Percentiles rank a stretch among this genome's conserved stretches.
These are phyloP conservation scores for Knufia petricola DNA, from an alignment of 2,329 filamentous ascomycete genomes.

Conservation along the genomic window DNA sequence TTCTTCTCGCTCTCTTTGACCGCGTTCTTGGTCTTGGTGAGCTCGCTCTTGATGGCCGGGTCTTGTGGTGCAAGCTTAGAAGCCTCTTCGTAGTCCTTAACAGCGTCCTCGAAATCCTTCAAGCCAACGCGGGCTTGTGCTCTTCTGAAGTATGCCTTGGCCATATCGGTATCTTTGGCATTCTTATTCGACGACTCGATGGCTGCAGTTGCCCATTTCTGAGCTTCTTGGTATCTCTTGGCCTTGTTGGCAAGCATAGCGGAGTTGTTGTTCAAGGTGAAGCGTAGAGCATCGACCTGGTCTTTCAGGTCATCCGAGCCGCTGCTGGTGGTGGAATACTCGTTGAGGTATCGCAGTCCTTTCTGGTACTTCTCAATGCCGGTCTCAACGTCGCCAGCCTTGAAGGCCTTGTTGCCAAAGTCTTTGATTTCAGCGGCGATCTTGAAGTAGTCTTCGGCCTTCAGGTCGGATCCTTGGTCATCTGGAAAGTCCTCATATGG, in stretches of 20 bases:
- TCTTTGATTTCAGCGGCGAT: slow-evolving; percentile 82
- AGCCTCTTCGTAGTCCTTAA: slow-evolving; percentile 66
- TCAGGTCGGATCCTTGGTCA: slow-evolving; percentile 57
- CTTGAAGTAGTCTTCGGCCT: slow-evolving; percentile 59
- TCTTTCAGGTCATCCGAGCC: slow-evolving; percentile 59
- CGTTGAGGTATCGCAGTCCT: slow-evolving; percentile 76
- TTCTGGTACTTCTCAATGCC: slow-evolving; percentile 92
- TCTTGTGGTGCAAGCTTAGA: slow-evolving; percentile 66
- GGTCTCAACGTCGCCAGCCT: slow-evolving; percentile 57
- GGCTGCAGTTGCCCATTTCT: slow-evolving; percentile 61
- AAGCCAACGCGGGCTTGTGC: slow-evolving; percentile 63
- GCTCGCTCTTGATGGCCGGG: slow-evolving; percentile 62
- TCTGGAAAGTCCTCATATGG: slow-evolving; percentile 93
- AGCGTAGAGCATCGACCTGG: slow-evolving; percentile 63
- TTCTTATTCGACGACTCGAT: slow-evolving; percentile 55
- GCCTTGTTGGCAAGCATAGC: slow-evolving; percentile 80
- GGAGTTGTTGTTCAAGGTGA: slow-evolving; percentile 80
- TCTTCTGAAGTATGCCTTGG: slow-evolving; percentile 80
- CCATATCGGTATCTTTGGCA: slow-evolving; percentile 63
- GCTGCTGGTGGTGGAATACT: slow-evolving; percentile 62
- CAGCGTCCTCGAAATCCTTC: slow-evolving; percentile 76
- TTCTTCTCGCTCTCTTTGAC: slow-evolving; percentile 65
- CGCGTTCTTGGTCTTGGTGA: slow-evolving; percentile 67
- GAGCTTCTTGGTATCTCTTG: slow-evolving; percentile 58
- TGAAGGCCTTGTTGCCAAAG: slow-evolving; percentile 88